Base-by-base conservation (phyloP, 306 rosid genomes). In the Gastrolobium bilobum region DNA sequence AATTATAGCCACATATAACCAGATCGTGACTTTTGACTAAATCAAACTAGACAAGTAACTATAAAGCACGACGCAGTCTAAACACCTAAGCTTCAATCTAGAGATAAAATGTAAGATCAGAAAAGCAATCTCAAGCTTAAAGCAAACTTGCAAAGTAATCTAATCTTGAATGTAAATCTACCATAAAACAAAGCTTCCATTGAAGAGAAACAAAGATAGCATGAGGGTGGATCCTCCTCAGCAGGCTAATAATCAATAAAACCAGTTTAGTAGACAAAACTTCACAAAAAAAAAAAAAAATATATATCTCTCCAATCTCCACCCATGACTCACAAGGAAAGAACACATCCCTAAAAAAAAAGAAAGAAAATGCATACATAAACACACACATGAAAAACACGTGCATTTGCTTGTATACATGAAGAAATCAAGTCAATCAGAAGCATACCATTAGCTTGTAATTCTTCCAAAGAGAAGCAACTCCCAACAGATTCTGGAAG, bases 401-500 rank as follows among this genome's bases (percentile, higher is more conserved):
- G 10, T 66, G 56, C 59, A 67, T 68, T 26, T 20, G 26, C 26
- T 20, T 75, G 47, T 73, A 70, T 61, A 48, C 68, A 26, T 42
- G 46, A 75, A 82, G 59, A 64, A 40, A 39, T 42, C 7, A 0
- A 35, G 51, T 42, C 38, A 56, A 76, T 53, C 9, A 74, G 47
- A 80, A 78, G 74, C 71, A 58, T 85, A 96, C 99, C 94, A 83
- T 90, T 84, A 48, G 99, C 98, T 84, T 96, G 94, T 84, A 96
- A 79, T 84, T 96, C 99, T 96, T 96, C 99, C 71, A 96, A 84
- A 78, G 97, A 96, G 87, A 88, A 90, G 85, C 97, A 96, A 87
- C 93, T 87, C 70, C 98, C 99, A 47, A 96, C 84, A 77, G 99
- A 96, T 83, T 96, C 98, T 26, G 99, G 99, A 63, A 96, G 94